Base-by-base conservation (phyloP, 1,284 basidiomycete species). In the Papiliotrema laurentii region DNA sequence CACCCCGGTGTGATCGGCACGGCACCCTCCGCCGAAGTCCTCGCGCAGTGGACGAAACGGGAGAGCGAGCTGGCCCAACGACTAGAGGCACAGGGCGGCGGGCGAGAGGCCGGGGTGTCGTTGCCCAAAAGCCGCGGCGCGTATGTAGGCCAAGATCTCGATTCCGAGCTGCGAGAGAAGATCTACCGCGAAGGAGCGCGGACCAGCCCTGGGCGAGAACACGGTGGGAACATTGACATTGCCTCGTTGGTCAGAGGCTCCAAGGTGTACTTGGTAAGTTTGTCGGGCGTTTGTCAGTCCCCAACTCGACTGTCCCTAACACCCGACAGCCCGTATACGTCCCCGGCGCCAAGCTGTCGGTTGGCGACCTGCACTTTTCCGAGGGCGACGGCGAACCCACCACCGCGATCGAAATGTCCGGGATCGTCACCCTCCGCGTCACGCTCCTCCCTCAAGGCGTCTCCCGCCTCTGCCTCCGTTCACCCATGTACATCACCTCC, bases 201-300 rank as follows among this genome's bases (percentile, higher is more conserved):
- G 51, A 89, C 86, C 0, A 76, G 86, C 42, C 86, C 86, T 5
- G 84, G 82, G n/a, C 69, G 85, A 22, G 85, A 87, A 66, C 84
- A 87, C 66, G 86, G 86, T n/a, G 85, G 86, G 22, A 88, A 88
- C 58, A 86, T 85, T 60, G 86, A 88, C 72, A 87, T 87, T 69
- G 86, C 85, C 72, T 85, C 85, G 60, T 64, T 87, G 44, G 83
- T 82, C 4, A 80, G 78, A 33, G 64, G 64, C 9, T 63, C 58
- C 14, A 55, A 52, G 35, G 30, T 61, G 40, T 58, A 49, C 49
- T 43, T 53, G 11, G 51, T 51, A 38, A 51, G 39, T 53, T n/a
- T n/a, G n/a, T n/a, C n/a, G n/a, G 80, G 79, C 58, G 83, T 4
- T 84, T 81, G 26, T 42, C 22, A 16, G 13, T 27, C 24, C 18